Evolutionary conservation across 768 basidiomycete species (phyloP), one percentile per base, ranked within the genome.

Genomic region (Pleurotus cornucopiae): DNA sequence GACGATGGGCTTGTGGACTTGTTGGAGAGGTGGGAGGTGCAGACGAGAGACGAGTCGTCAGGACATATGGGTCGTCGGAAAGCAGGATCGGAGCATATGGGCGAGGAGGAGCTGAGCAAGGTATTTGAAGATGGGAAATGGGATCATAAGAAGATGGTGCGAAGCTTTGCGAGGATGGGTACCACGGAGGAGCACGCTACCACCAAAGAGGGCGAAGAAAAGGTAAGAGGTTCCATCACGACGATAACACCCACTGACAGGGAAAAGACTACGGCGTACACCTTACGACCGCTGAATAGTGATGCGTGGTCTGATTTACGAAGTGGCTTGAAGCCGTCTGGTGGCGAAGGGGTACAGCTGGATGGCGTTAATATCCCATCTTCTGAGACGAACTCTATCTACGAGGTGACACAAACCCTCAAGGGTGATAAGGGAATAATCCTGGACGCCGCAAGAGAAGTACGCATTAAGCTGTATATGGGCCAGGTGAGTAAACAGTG

Each of bases 111-210:
- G 23, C 55, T 85, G 54, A 63, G 63, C 26, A 69, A 72, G 54
- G 59, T 79, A 20, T 90, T 86, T 60, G 64, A 61, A 58, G 75
- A 70, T 43, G 85, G 78, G 9, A 74, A 63, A 60, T 91, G 88
- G 86, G 91, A 94, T 67, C 76, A 70, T 46, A 69, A 68, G 56
- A 93, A 92, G 76, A 92, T 93, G 91, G 83, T 93, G 48, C 71
- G 76, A 49, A 80, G 79, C 56, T 93, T 92, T 70, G 87, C 88
- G 1, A 76, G 80, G 59, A 69, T 93, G 69, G 82, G 81, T 4
- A 64, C 67, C 4, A 61, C 67, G 12, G 69, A 68, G 5, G 69
- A 71, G 4, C 18, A 11, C 12, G 62, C 63, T 4, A 61, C 73
- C 14, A 64, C 62, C 54, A 73, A 70, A 49, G 67, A 67, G 34